Base-by-base conservation (phyloP, 148 eudicot species). In the Silene latifolia region DNA sequence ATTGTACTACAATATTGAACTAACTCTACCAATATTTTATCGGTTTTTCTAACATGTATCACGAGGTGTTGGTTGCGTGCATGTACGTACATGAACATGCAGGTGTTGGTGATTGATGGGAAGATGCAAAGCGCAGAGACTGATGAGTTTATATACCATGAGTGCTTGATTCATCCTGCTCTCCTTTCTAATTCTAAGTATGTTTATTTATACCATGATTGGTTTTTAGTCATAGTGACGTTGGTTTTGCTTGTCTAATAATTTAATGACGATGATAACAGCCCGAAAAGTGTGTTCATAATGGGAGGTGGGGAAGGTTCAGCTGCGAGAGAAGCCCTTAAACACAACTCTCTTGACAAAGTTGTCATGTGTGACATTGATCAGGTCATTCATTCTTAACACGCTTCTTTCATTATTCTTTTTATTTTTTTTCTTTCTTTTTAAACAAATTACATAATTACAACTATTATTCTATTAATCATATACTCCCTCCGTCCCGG, bases 241-340 rank as follows among this genome's bases (percentile, higher is more conserved):
- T 32, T 32, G 35, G 35, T 32, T n/a, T n/a, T n/a, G n/a, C n/a
- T n/a, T n/a, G n/a, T n/a, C n/a, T 27, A 27, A 27, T 27, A 27
- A 27, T 27, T 27, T 51, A 69, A 25, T 54, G 57, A 69, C 4
- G 19, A 62, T 69, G 27, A 79, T 74, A 19, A 32, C 86, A 89
- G 97, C 56, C 91, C 97, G 21, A 87, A 84, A 82, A 87, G 73
- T 9, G 78, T 89, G 83, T 91, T 87, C 74, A 91, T 91, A 67
- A 87, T 91, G 97, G 97, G 97, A 79, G 97, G 97, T 19, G 97
- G 97, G 15, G 97, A 91, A 87, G 97, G 97, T 27, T 91, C 93
- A 25, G 88, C 93, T 0, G 93, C 89, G 9, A 85, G 97, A 72
- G 97, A 91, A 80, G 89, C 86, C 42, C 86, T 91, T 42, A 87